Evolutionary conservation across 1,284 basidiomycete genomes (phyloP).

Genomic region (Cutaneotrichosporon dermatis): DNA sequence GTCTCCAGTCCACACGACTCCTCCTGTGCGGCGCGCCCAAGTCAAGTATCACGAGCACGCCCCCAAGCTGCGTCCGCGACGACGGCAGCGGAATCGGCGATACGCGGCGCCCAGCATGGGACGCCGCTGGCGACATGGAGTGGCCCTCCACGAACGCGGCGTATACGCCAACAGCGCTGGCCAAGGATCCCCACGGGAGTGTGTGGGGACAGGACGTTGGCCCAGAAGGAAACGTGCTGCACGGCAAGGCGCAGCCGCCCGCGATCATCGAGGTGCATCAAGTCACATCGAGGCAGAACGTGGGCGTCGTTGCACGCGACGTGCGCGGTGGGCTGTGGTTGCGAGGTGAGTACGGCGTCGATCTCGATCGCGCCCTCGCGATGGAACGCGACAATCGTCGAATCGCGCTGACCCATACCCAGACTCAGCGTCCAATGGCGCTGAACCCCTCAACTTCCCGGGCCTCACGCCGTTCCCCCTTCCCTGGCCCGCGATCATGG

Average conservation of each 20-base stretch:
- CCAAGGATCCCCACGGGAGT: not conserved
- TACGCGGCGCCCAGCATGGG: not conserved
- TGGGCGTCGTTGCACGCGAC: not conserved
- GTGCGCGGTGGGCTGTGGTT: not conserved
- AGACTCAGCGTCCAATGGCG: not conserved
- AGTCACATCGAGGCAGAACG: not conserved
- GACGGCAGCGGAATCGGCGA: too few relatives aligned
- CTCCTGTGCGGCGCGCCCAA: not conserved
- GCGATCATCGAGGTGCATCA: not conserved
- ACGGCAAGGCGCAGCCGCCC: not conserved
- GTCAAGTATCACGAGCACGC: too few relatives aligned
- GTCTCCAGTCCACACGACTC: not conserved
- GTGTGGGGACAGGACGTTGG: not conserved
- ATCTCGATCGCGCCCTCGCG: not conserved
- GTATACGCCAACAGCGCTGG: not conserved
- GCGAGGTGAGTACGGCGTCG: not conserved
- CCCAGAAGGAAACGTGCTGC: not conserved
- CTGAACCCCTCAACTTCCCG: not conserved
- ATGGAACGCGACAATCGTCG: not conserved
- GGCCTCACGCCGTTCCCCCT: not conserved
- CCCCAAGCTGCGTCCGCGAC: too few relatives aligned
- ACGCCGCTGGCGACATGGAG: not conserved
- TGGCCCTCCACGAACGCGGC: not conserved
- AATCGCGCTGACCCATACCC: not conserved
- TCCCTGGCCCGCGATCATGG: not conserved